Evolutionary conservation across 2,329 filamentous ascomycete genomes (phyloP), one percentile per base, ranked within the genome.

Genomic region (Cadophora gregata): DNA sequence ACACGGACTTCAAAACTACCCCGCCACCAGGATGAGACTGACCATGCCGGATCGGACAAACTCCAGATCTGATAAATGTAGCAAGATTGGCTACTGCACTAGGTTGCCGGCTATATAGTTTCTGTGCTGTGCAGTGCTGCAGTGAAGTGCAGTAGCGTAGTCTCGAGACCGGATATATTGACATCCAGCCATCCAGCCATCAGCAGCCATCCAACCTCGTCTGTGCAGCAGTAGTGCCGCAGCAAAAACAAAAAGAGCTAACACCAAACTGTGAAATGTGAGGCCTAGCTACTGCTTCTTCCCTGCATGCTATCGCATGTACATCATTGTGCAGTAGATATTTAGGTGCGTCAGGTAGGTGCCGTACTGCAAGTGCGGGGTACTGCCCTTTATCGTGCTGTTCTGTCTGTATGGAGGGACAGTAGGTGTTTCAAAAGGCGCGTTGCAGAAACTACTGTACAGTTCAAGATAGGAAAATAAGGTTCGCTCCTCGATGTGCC

Each of bases 251-350:
- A n/a, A 36, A 36, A 36, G 36, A 36, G n/a, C 5, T 7, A 53
- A 12, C n/a, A n/a, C n/a, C n/a, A 53, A 53, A n/a, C 27, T 14
- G 29, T 21, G 21, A 8, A 24, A 24, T 7, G 19, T 24, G 29
- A 12, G 19, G 16, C 53, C 24, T 21, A 21, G 29, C 2, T n/a
- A n/a, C 53, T 14, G 33, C 21, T 25, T 24, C 36, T 38, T 25
- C 55, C 55, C 33, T 24, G 55, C 21, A 38, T 10, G 16, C 19
- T 9, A 21, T 9, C 31, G 2, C 21, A 38, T 38, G 55, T 58
- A 58, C 55, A 58, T 58, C 55, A 58, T 58, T 24, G 33, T 38
- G 31, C 55, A 58, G 31, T 38, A 36, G 31, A 5, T 38, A 19
- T n/a, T n/a, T 14, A 36, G 27, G 50, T 33, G 5, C 6, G 33